Evolutionary conservation across 2,329 filamentous ascomycete genomes (phyloP).

Genomic region (Lasiodiplodia citricola): DNA sequence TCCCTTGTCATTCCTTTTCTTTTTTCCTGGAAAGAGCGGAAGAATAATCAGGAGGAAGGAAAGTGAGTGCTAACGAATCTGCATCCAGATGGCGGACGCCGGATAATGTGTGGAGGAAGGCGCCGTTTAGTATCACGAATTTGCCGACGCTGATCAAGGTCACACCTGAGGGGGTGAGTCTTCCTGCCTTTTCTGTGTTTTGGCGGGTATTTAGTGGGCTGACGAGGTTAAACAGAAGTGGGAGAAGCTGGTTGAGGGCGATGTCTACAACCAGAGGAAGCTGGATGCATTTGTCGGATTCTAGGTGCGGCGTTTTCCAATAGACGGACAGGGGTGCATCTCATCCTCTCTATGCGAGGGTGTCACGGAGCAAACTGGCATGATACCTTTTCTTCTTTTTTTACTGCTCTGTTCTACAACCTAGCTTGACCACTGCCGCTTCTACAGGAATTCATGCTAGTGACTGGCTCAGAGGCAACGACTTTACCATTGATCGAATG

Average conservation of each 20-base stretch:
- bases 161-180: constrained; percentile 7
- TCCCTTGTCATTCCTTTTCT: neutral
- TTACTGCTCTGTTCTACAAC: neutral
- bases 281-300: constrained; percentile 10
- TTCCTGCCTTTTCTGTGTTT: neutral
- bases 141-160: constrained; percentile 13
- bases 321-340: neutral
- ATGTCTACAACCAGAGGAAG: constrained; percentile 15
- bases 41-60: neutral
- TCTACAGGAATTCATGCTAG: neutral
- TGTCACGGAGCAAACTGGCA: neutral
- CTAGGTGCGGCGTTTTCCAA: neutral
- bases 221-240: neutral
- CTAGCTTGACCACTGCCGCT: neutral
- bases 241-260: constrained; percentile 3
- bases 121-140: constrained; percentile 6
- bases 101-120: constrained; percentile 11
- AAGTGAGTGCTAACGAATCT: neutral
- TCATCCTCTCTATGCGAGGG: neutral
- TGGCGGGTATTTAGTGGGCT: neutral
- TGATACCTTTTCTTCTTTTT: neutral
- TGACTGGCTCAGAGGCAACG: neutral
- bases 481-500: neutral
- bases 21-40: neutral
- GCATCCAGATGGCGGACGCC: neutral